phyloP scores from a whole-genome alignment of 805 yeast genomes.

The Candida loeiensis region DNA sequence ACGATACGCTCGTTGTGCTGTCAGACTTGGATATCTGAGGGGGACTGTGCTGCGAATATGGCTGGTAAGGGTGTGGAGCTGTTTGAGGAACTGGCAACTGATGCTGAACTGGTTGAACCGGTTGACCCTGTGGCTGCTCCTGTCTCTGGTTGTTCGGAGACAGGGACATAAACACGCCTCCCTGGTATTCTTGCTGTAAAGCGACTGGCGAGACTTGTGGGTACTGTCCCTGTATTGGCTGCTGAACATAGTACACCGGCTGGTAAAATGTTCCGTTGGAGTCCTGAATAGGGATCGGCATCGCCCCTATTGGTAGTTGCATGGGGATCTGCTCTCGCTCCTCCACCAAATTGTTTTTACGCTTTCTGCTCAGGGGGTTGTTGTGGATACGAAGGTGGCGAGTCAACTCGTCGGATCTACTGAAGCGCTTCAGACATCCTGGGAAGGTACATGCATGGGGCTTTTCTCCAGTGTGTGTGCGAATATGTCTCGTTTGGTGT shows the following conservation, averaged over 20 bases:
- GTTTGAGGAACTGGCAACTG: constrained; percentile 4
- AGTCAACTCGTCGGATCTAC: constrained; percentile 70
- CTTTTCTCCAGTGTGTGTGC: constrained; percentile 80
- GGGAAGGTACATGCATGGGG: constrained; percentile 75
- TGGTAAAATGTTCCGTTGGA: constrained; percentile 13
- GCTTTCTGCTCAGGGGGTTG: constrained; percentile 63
- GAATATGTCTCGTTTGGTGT: constrained; percentile 74
- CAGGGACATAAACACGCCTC: neutral
- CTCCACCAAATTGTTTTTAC: constrained; percentile 36
- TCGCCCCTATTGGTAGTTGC: constrained; percentile 10
- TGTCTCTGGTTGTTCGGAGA: neutral
- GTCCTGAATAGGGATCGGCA: constrained; percentile 9
- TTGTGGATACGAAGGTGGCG: constrained; percentile 72
- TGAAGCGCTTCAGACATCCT: constrained; percentile 64
- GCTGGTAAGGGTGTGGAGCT: neutral
- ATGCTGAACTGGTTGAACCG: constrained; percentile 9
- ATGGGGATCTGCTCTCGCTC: constrained; percentile 8
- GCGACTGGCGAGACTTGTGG: constrained; percentile 5
- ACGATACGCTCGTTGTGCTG: constrained; percentile 24
- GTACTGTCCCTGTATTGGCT: constrained; percentile 1
- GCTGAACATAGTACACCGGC: constrained; percentile 33
- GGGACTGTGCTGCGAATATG: constrained; percentile 2
- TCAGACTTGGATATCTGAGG: constrained; percentile 20
- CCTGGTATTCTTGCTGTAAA: constrained; percentile 6
- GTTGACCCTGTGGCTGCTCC: constrained; percentile 10